Conservation (phyloP, 257 asterid species). For the Solanum peruvianum region DNA sequence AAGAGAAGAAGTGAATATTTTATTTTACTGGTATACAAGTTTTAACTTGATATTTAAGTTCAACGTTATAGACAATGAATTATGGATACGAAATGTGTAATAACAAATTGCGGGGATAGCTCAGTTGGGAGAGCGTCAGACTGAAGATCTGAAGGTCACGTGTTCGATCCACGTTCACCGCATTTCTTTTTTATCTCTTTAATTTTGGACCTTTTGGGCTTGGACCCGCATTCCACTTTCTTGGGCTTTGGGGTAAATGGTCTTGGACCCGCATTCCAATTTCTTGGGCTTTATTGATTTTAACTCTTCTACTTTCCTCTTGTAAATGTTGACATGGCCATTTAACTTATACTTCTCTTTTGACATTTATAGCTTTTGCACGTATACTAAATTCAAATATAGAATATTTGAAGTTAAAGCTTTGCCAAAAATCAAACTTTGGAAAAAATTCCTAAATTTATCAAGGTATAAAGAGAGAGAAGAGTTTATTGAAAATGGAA, state of each 20-base stretch:
- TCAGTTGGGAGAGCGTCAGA: conserved; percentile 94
- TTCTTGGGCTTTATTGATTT: neutral
- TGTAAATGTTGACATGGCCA: neutral
- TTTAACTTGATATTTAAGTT: neutral
- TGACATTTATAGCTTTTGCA: neutral
- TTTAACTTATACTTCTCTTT: neutral
- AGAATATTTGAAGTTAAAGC: neutral
- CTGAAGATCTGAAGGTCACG: conserved; percentile 85
- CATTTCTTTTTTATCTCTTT: too few relatives aligned
- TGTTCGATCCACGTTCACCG: conserved; percentile 82
- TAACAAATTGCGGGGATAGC: conserved; percentile 50
- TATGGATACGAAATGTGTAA: accelerated
- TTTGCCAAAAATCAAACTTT: neutral
- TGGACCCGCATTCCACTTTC: too few relatives aligned
- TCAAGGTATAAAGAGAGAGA: neutral
- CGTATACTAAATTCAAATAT: neutral
- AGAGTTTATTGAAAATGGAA: neutral
- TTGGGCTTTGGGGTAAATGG: neutral
- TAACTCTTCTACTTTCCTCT: too few relatives aligned
- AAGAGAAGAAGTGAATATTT: neutral
- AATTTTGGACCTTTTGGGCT: too few relatives aligned
- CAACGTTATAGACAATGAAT: too few relatives aligned
- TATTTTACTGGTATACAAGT: too few relatives aligned
- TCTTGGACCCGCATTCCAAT: neutral
- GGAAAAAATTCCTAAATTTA: too few relatives aligned